Base-by-base conservation (phyloP, 371 early-diverging fungal genomes). In the Homolaphlyctis polyrhiza region DNA sequence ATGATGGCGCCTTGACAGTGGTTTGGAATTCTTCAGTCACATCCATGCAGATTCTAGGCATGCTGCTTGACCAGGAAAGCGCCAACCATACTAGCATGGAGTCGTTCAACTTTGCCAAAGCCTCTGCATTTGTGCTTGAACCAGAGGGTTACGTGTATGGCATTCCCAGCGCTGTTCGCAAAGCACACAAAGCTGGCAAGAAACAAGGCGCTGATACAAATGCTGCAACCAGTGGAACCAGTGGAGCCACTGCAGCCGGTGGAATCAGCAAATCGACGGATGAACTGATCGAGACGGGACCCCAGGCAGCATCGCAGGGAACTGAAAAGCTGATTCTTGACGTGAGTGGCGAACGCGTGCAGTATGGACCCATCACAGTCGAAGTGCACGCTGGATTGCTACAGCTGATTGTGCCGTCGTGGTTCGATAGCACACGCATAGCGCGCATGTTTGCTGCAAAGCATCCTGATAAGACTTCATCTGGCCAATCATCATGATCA, bases 271-370 rank as follows among this genome's bases (percentile, higher is more conserved):
- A n/a, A 3, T 39, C 39, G 39, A 8, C 11, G 8, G 11, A 18
- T 18, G 39, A 39, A 8, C 8, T 8, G 8, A 18, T 39, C 18
- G 39, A 18, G 18, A 11, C 39, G 18, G 25, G n/a, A 18, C 8
- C 47, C 4, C 47, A 18, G 8, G 47, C 47, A 18, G 25, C 18
- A 3, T 25, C 55, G 50, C 35, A 34, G 4, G 54, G 27, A 13
- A 50, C 48, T 27, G 11, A 32, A 34, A 66, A 57, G 13, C 75
- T 80, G 8, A 72, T 79, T 57, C 33, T 85, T 58, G 82, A 75
- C 51, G 71, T 86, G 13, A 83, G 83, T 60, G 86, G 86, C 57
- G 86, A 86, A 67, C 63, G 62, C 39, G 71, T 73, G 34, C 68
- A 67, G 62, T 71, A 72, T 61, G 78, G 71, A 8, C 69, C 73